Conservation (phyloP, 345 rosid genomes). For the Passiflora organensis region DNA sequence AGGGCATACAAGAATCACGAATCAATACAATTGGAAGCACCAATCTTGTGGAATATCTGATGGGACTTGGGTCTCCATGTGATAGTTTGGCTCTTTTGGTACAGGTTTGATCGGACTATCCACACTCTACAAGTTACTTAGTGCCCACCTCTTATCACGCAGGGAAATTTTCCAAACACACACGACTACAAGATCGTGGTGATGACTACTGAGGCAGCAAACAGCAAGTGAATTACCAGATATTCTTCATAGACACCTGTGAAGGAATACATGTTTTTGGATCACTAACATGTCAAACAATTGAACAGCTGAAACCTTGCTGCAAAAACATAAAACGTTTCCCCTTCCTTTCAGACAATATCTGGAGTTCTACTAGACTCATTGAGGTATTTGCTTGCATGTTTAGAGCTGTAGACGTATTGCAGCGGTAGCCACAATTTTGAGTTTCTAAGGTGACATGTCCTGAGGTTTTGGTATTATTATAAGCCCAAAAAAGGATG, state of each 20-base stretch:
- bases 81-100: not conserved
- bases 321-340: not conserved
- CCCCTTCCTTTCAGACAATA: too few relatives aligned
- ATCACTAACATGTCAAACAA: not conserved
- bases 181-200: constrained; percentile 21
- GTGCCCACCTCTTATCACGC: constrained; percentile 2
- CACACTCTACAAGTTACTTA: constrained; percentile 2
- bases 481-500: too few relatives aligned
- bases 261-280: constrained; percentile 2
- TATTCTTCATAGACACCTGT: constrained; percentile 49
- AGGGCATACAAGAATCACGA: constrained; percentile 37
- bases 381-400: too few relatives aligned
- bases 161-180: not conserved
- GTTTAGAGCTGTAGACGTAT: too few relatives aligned
- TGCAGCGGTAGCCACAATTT: too few relatives aligned
- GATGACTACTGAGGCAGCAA: constrained; percentile 28
- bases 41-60: constrained; percentile 10
- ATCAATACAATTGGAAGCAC: constrained; percentile 28
- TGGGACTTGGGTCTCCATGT: constrained; percentile 8
- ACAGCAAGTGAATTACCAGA: constrained; percentile 23
- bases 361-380: not conserved
- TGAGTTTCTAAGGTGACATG: too few relatives aligned
- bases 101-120: constrained; percentile 1
- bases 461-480: too few relatives aligned
- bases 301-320: not conserved